Evolutionary conservation across 345 rosid species (phyloP), one percentile per base, ranked within the genome.

Genomic region (Balakata baccata): DNA sequence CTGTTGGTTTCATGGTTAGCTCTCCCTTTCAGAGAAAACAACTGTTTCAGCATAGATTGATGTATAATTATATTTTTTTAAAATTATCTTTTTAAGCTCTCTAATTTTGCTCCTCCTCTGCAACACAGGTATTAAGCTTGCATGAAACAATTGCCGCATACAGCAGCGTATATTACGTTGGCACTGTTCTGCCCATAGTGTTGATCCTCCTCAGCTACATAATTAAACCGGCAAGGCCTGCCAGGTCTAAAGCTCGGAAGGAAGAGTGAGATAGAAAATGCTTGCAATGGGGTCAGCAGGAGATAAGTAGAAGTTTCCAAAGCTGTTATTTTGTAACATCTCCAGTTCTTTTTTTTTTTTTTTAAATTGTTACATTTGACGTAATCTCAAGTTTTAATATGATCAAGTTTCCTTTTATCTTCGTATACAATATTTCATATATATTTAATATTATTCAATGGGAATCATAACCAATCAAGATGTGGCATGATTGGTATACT

Each of bases 1-100:
- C 77, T 17, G 89, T 95, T n/a, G 98, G 99, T 69, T 95, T 95
- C 85, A 87, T 90, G 98, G 99, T 94, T 77, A 80, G 85, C 66
- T 50, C 65, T 64, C 75, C 59, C 69, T 14, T 41, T 29, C 45
- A 1, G 4, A 11, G 49, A 18, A 69, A 47, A 6, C 11, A 59
- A 23, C 11, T 56, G 14, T 57, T 22, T 71, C 1, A 39, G 72
- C 56, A 46, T 9, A 12, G 22, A 50, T 17, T 34, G 70, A 61
- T 43, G 47, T 58, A 66, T 62, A 11, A 12, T 56, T 29, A 29
- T n/a, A n/a, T n/a, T 29, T 29, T 29, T 29, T 29, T 29, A 29
- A 29, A 29, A 29, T 29, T 29, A n/a, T 29, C 2, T 1, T 49
- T 63, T 56, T 12, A 20, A 11, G 8, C 64, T 9, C 71, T 68